A percentile compares a stretch with the other conserved stretches of the same genome.
These are phyloP conservation scores for Nitzschia sp. DNA, from an alignment of 108 stramenopile species.

Conservation along the genomic window DNA sequence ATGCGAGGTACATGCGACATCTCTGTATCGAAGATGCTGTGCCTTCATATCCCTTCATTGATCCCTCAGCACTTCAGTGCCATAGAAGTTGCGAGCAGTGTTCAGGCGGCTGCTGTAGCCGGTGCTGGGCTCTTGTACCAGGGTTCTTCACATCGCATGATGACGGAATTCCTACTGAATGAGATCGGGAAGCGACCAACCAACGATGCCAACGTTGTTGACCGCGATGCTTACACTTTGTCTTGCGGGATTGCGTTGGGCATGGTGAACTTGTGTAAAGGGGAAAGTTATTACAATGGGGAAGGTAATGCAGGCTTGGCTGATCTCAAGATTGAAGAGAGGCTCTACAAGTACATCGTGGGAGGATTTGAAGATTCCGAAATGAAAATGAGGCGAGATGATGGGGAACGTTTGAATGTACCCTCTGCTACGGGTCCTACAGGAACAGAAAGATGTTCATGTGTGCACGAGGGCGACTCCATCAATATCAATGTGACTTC, in stretches of 20 bases:
- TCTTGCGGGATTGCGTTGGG: slow-evolving; percentile 91
- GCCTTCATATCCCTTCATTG: slow-evolving; percentile 94
- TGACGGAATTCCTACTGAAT: slow-evolving; percentile 96
- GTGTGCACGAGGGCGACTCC: slow-evolving; percentile 80
- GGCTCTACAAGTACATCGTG: slow-evolving; percentile 82
- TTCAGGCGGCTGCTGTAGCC: slow-evolving; percentile 87
- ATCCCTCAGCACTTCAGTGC: slow-evolving; percentile 87
- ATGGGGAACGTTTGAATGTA: slow-evolving; percentile 41
- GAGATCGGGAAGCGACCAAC: slow-evolving; percentile 88
- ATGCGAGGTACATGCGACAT: slow-evolving; percentile 91
- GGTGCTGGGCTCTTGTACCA: slow-evolving; percentile 91
- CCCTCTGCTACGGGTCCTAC: slow-evolving; percentile 29
- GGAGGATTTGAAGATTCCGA: slow-evolving; percentile 71
- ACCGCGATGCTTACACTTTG: slow-evolving; percentile 88
- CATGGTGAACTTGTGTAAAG: slow-evolving; percentile 81
- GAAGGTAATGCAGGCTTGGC: slow-evolving; percentile 69
- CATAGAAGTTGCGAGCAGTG: slow-evolving; percentile 88
- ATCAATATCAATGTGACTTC: slow-evolving; percentile 94
- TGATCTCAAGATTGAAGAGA: slow-evolving; percentile 92
- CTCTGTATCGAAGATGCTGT: slow-evolving; percentile 94
- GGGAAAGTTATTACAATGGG: slow-evolving; percentile 27
- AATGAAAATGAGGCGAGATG: slow-evolving; percentile 41
- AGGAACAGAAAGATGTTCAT: slow-evolving; percentile 74
- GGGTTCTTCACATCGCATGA: slow-evolving; percentile 90
- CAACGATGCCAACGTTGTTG: slow-evolving; percentile 68